Percentiles rank a stretch among this genome's conserved stretches.
Evolutionary conservation across 208 protist genomes (phyloP).

Genomic region (Leishmania amazonensis): DNA sequence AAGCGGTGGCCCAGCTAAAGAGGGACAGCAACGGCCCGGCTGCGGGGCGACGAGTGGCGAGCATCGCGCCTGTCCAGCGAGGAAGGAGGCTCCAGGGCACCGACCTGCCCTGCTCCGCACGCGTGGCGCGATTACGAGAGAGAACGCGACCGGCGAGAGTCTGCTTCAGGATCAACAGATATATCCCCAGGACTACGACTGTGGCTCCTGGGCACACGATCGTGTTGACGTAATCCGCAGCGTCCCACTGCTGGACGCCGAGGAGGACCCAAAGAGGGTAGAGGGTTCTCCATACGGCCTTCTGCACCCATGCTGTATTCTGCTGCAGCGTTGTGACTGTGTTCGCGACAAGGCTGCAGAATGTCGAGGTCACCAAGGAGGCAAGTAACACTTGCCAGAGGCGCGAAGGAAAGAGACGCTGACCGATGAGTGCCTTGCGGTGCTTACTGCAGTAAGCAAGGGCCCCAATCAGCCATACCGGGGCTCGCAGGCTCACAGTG

Average conservation of each 20-base stretch:
- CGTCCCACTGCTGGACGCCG: constrained; percentile 22
- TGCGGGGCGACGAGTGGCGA: not conserved
- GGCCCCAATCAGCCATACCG: constrained; percentile 16
- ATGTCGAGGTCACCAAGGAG: not conserved
- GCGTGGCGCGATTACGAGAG: not conserved
- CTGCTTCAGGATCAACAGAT: constrained; percentile 10
- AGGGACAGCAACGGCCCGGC: constrained; percentile 6
- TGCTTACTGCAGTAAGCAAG: constrained; percentile 15
- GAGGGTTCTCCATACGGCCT: constrained; percentile 4
- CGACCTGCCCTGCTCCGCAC: not conserved
- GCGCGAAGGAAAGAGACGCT: constrained; percentile 4
- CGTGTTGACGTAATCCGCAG: constrained; percentile 13
- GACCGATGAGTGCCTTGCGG: constrained; percentile 10
- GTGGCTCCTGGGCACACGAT: constrained; percentile 7
- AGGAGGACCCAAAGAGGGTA: constrained; percentile 20
- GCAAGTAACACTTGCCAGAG: constrained; percentile 8
- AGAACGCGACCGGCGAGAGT: not conserved
- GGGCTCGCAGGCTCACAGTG: constrained; percentile 14
- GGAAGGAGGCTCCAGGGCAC: not conserved
- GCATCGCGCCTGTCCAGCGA: not conserved
- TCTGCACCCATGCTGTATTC: not conserved
- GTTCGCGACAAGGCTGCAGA: constrained; percentile 22
- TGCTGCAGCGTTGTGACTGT: not conserved
- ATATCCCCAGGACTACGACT: not conserved
- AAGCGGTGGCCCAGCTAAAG: constrained; percentile 21